phyloP scores from a whole-genome alignment of 2,329 filamentous ascomycete species.

The Amesomyces nigricolor region DNA sequence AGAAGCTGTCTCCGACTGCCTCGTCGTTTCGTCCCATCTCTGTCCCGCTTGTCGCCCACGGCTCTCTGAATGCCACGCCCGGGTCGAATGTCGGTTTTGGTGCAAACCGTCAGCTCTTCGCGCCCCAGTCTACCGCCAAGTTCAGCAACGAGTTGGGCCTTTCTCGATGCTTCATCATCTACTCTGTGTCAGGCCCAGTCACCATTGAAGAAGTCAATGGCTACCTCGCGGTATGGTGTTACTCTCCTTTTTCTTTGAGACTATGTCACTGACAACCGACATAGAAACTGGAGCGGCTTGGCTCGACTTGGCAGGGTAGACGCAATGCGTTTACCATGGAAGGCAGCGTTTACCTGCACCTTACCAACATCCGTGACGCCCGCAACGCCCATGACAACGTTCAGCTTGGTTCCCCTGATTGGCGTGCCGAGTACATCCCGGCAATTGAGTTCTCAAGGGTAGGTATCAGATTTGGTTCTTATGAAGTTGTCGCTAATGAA shows the following conservation, averaged over 20 bases:
- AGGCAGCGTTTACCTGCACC: constrained; percentile 48
- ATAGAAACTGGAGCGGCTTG: constrained; percentile 38
- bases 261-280: constrained; percentile 18
- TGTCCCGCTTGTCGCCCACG: constrained; percentile 23
- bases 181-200: constrained; percentile 29
- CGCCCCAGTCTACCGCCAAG: constrained; percentile 29
- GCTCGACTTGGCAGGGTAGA: constrained; percentile 34
- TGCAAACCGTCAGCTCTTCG: constrained; percentile 22
- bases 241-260: background rate
- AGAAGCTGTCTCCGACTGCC: constrained; percentile 59
- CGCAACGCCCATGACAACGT: constrained; percentile 45
- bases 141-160: constrained; percentile 44
- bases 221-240: constrained; percentile 40
- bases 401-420: constrained; percentile 39
- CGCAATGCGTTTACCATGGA: constrained; percentile 33
- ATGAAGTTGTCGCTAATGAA: background rate
- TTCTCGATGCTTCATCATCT: constrained; percentile 42
- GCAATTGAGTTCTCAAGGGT: constrained; percentile 42
- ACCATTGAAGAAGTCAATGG: constrained; percentile 36
- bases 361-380: constrained; percentile 57
- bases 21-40: constrained; percentile 53
- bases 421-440: constrained; percentile 42
- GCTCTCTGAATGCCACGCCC: constrained; percentile 17
- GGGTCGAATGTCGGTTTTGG: constrained; percentile 14
- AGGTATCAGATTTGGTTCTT: background rate